Conservation (phyloP, 208 protist genomes). For the Herpetomonas samuelpessoai region DNA sequence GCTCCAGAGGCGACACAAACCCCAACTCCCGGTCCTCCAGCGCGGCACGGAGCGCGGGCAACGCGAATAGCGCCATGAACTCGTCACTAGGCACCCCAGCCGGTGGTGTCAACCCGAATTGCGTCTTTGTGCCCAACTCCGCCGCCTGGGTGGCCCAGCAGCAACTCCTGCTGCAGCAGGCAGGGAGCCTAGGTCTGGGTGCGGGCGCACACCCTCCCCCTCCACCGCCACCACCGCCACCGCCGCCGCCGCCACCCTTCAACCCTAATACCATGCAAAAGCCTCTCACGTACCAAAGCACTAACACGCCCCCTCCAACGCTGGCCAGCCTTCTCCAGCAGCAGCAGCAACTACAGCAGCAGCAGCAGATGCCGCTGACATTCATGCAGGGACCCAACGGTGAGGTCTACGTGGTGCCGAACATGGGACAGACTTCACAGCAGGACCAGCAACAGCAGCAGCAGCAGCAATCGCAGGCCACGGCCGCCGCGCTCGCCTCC, state of each 20-base stretch:
- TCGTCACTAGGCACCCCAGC: background rate
- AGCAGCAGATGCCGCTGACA: slow-evolving; percentile 22
- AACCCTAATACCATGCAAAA: background rate
- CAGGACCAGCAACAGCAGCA: background rate
- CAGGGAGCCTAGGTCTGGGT: background rate
- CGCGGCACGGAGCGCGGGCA: background rate
- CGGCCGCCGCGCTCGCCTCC: background rate
- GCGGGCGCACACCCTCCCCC: no score
- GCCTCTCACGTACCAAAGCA: slow-evolving; percentile 4
- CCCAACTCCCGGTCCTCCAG: background rate
- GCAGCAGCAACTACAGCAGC: slow-evolving; percentile 8
- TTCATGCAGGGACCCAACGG: slow-evolving; percentile 31
- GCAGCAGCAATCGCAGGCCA: slow-evolving; percentile 23
- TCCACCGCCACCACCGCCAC: background rate
- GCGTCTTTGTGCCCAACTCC: background rate
- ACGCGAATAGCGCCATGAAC: background rate
- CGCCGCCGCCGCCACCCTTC: background rate
- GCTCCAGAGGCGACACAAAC: background rate
- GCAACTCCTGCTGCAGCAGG: background rate
- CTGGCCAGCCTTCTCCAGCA: slow-evolving; percentile 3
- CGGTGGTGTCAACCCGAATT: background rate
- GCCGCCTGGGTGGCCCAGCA: background rate
- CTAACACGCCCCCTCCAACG: background rate
- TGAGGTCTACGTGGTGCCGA: slow-evolving; percentile 33
- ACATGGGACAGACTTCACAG: background rate